These are phyloP conservation scores for Parachlorella kessleri DNA, from an alignment of 139 green algal genomes.

Conservation along the genomic window DNA sequence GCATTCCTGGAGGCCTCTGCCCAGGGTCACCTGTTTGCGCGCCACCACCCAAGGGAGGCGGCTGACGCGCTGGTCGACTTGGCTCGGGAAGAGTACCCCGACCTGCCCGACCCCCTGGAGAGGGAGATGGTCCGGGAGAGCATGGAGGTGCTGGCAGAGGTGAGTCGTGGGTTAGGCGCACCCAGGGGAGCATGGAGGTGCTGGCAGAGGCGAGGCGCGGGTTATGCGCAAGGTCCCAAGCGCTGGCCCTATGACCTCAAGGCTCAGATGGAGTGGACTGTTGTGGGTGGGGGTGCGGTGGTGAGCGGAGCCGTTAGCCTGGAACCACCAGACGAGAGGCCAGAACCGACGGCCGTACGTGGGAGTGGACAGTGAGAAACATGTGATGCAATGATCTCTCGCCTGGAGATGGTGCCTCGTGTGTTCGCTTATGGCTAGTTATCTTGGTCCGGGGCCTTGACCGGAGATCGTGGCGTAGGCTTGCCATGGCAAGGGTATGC, in stretches of 20 bases:
- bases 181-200: background rate
- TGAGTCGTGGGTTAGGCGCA: constrained; percentile 3
- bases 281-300: background rate
- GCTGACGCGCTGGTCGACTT: constrained; percentile 40
- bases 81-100: constrained; percentile 18
- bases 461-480: too few relatives aligned
- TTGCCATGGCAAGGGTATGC: too few relatives aligned
- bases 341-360: too few relatives aligned
- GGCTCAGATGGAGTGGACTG: background rate
- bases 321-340: too few relatives aligned
- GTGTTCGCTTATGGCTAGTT: too few relatives aligned
- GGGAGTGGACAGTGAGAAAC: too few relatives aligned
- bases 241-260: background rate
- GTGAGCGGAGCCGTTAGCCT: background rate
- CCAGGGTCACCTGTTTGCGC: constrained; percentile 64
- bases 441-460: too few relatives aligned
- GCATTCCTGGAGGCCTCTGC: constrained; percentile 67
- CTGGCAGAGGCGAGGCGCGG: background rate
- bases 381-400: too few relatives aligned
- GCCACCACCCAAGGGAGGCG: constrained; percentile 55
- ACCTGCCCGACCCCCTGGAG: constrained; percentile 50
- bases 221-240: background rate
- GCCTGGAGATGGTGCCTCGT: too few relatives aligned
- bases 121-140: constrained; percentile 36
- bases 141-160: constrained; percentile 1